phyloP scores from a whole-genome alignment of 805 yeast species.

The Candida namnaoensis region DNA sequence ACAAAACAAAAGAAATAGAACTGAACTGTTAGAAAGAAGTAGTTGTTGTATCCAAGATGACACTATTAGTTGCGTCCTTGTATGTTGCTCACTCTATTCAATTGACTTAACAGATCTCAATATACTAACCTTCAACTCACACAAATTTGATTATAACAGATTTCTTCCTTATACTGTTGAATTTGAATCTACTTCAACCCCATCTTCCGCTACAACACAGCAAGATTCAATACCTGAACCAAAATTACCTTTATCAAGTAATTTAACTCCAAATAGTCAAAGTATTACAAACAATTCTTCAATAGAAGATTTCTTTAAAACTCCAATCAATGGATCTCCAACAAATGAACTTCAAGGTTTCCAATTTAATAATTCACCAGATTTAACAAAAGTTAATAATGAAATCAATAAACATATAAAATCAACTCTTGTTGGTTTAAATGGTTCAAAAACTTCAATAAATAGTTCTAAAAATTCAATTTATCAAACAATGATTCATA shows the following conservation, averaged over 20 bases:
- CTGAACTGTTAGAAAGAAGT: too few relatives aligned
- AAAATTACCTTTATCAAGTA: slow-evolving; percentile 5
- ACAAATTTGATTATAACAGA: slow-evolving; percentile 18
- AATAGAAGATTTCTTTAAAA: slow-evolving; percentile 16
- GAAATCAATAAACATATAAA: not conserved
- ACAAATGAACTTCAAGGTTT: not conserved
- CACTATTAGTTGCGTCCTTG: slow-evolving; percentile 63
- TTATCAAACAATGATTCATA: not conserved
- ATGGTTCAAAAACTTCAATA: not conserved
- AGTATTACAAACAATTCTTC: slow-evolving; percentile 10
- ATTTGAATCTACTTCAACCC: slow-evolving; percentile 18
- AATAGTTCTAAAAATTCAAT: not conserved
- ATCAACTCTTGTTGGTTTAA: not conserved
- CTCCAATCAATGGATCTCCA: not conserved
- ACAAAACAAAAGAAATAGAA: not conserved
- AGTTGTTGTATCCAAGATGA: slow-evolving; percentile 30
- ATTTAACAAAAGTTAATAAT: not conserved
- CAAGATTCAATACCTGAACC: slow-evolving; percentile 7
- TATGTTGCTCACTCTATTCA: slow-evolving; percentile 24
- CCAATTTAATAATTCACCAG: not conserved
- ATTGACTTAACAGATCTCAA: too few relatives aligned
- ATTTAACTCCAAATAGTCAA: slow-evolving; percentile 1
- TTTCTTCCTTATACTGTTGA: slow-evolving; percentile 75
- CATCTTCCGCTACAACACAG: not conserved
- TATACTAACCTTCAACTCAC: too few relatives aligned